Base-by-base conservation (phyloP, 257 asterid genomes). In the Nicotiana benthamiana region DNA sequence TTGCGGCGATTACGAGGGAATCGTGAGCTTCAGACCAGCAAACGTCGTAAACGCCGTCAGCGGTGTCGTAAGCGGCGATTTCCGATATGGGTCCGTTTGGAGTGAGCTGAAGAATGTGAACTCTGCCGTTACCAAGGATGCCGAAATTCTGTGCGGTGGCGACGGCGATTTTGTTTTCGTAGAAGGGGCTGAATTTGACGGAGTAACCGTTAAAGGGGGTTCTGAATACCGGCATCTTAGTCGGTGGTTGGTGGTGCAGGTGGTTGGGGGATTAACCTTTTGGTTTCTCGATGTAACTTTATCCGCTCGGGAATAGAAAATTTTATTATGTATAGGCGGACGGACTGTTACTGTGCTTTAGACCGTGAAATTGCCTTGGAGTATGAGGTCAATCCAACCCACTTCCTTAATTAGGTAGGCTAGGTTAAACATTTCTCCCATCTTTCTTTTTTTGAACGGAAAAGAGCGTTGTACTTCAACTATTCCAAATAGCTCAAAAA, bases 11-110 rank as follows among this genome's bases (percentile, higher is more conserved):
- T 82, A 95, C 85, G 12, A 93, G 87, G 28, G 97, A 93, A 52
- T 95, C 98, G 90, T 95, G 99, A 18, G 99, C 92, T 80, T 95
- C 99, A 36, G 98, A 92, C 97, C 98, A 95, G 88, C 97, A 93
- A 17, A 94, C 85, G 80, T 95, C 98, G 88, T 93, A 95, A 36
- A 93, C 96, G 20, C 98, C 97, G 84, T 95, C 98, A 75, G 99
- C 93, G 9, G 99, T 95, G 81, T 95, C 99, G 89, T 90, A 95
- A 84, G 98, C 74, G 80, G 90, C 84, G 80, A 91, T 83, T 43
- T 92, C 96, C 3, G 95, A 83, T 86, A 95, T 77, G 22, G 87
- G 83, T 53, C 74, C 80, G 72, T 16, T 56, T 27, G 97, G 93
- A 6, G 90, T 88, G 72, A 93, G 89, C 83, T 92, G 92, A 85